A percentile compares a stretch with the other conserved stretches of the same genome.
Conservation (phyloP, 139 green algal species). For the Tetradesmus lagerheimii region DNA sequence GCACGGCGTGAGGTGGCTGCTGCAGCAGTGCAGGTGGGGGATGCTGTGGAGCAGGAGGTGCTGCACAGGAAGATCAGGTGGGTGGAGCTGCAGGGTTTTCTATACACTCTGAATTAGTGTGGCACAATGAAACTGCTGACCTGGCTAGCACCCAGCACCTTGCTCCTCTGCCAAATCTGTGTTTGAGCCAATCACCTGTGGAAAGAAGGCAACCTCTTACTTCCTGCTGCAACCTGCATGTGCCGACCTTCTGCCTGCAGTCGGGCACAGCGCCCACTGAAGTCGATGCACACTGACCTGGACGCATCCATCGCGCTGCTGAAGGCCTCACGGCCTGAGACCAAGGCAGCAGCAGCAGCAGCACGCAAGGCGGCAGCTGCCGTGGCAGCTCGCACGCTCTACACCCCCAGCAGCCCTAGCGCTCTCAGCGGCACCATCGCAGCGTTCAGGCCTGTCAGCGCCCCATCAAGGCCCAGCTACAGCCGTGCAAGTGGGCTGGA, state of each 20-base stretch:
- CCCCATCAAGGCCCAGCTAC: constrained; percentile 14
- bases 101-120: no score
- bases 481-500: not conserved
- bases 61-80: constrained; percentile 35
- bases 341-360: constrained; percentile 24
- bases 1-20: constrained; percentile 25
- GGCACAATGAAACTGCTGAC: no score
- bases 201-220: no score
- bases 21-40: constrained; percentile 26
- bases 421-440: not conserved
- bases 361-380: constrained; percentile 38
- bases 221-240: not conserved
- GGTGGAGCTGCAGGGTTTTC: not conserved
- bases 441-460: constrained; percentile 7
- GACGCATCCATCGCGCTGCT: constrained; percentile 29
- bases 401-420: not conserved
- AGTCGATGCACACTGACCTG: constrained; percentile 6
- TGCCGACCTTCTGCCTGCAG: not conserved
- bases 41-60: constrained; percentile 36
- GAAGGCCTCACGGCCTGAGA: constrained; percentile 17
- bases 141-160: not conserved
- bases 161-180: no score
- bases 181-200: no score
- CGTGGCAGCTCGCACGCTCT: not conserved
- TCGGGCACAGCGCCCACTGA: not conserved